A percentile compares a stretch with the other conserved stretches of the same genome.
These are phyloP conservation scores for Trichoderma sp. DNA, from an alignment of 2,329 filamentous ascomycete species.

Conservation along the genomic window DNA sequence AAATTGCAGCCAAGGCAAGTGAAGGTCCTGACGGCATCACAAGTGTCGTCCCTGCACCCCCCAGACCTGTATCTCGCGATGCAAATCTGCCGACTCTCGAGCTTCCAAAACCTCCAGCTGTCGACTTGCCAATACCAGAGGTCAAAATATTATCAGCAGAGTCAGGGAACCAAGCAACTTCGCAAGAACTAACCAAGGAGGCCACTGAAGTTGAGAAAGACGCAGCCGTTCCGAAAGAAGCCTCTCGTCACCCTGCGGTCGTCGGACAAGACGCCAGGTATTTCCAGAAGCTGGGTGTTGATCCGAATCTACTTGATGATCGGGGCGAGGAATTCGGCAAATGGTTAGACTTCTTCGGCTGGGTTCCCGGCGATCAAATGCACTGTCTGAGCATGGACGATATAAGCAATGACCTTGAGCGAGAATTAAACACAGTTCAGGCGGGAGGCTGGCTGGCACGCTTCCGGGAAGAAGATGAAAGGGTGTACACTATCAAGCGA, in stretches of 20 bases:
- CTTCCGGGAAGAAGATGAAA: slow-evolving; percentile 83
- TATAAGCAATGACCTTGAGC: slow-evolving; percentile 79
- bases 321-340: slow-evolving; percentile 79
- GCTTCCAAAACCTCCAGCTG: slow-evolving; percentile 39
- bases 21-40: slow-evolving; percentile 88
- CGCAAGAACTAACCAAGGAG: slow-evolving; percentile 40
- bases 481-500: slow-evolving; percentile 81
- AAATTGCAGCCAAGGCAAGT: slow-evolving; percentile 59
- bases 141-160: slow-evolving; percentile 61
- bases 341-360: slow-evolving; percentile 84
- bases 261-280: slow-evolving; percentile 79
- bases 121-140: slow-evolving; percentile 54
- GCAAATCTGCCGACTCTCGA: slow-evolving; percentile 39
- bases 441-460: slow-evolving; percentile 90
- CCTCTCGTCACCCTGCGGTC: slow-evolving; percentile 62
- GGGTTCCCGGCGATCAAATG: slow-evolving; percentile 76
- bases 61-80: slow-evolving; percentile 48
- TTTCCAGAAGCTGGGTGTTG: slow-evolving; percentile 75
- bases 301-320: slow-evolving; percentile 74
- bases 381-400: slow-evolving; percentile 76
- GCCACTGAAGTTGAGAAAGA: slow-evolving; percentile 38
- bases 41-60: slow-evolving; percentile 81
- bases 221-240: slow-evolving; percentile 46
- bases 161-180: slow-evolving; percentile 45
- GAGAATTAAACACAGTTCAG: slow-evolving; percentile 87